Base-by-base conservation (phyloP, 2,329 filamentous ascomycete species). In the Pestalotiopsis sp. region DNA sequence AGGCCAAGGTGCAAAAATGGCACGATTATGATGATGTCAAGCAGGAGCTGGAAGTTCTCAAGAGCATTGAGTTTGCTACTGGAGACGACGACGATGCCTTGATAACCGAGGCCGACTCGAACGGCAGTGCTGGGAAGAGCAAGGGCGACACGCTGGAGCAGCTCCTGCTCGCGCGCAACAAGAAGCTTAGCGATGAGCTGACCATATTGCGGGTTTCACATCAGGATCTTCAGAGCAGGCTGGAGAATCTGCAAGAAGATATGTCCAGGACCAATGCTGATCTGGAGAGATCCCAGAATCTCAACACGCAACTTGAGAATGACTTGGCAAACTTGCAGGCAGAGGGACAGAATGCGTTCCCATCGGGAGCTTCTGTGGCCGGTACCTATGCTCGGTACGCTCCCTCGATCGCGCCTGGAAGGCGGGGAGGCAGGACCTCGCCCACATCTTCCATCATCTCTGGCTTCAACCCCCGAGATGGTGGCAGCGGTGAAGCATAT, bases 361-460 rank as follows among this genome's bases (percentile, higher is more conserved):
- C 95, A 0, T 94, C 93, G 0, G 95, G 93, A 6, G 94, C 95
- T 78, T 98, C 95, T 1, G 93, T 98, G 56, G 95, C 95, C 2
- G 95, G 95, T 56, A 98, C 95, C 3, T 97, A 97, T 78, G 95
- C 92, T 25, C 89, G 92, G 63, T 93, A 94, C 76, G 91, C 92
- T 2, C 90, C 92, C 2, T 85, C 87, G 2, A 80, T 85, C 13
- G 85, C 84, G 52, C 85, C 86, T 1, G 86, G 88, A 20, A 88
- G 92, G 63, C 89, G 90, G 75, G 89, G 92, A 38, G 88, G 91
- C 56, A 84, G 86, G 64, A 88, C 92, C 17, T 98, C 96, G 2
- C 97, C 96, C 0, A 98, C 96, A 1, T 98, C 95, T 3, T 98
- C 95, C 23, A 98, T 99, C 75, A 98, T 99, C 75, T 98, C 95